Base-by-base conservation (phyloP, 495 filamentous ascomycete genomes). In the Wilcoxina mikolae region DNA sequence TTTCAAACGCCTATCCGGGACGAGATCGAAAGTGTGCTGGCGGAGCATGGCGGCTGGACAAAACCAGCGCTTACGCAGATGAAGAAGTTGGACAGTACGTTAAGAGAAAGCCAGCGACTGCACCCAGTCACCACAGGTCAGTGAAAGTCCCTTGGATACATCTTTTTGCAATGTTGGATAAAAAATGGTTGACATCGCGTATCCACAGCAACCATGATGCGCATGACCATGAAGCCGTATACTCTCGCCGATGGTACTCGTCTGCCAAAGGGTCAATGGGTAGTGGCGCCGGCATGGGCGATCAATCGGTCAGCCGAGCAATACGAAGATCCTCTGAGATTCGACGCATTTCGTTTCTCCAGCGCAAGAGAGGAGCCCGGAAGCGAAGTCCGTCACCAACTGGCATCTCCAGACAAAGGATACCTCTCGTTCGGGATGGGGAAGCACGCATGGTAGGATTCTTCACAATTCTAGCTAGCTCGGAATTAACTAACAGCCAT, bases 1-100 rank as follows among this genome's bases (percentile, higher is more conserved):
- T 51, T 28, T 3, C 55, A 58, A 45, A 20, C 20, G 1, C 56
- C 23, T 1, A 43, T 60, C n/a, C 51, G 39, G n/a, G 29, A 64
- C 4, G 60, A 58, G 45, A 49, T 58, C 25, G 38, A 64, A n/a
- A 43, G 20, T 4, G 47, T 48, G 1, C 25, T 58, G 1, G 22
- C 0, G 7, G 54, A 55, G 26, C 26, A 3, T 3, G 44, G 23
- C 0, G 27, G 51, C 9, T 60, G 50, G 54, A 57, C 54, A 17
- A 60, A 65, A 33, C 50, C 54, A 35, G 51, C 57, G 10, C 27
- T 60, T 3, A 42, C 51, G 23, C 55, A 56, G 25, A 63, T 60
- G 60, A 27, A 42, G 47, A 58, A 65, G 27, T 18, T 54, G 0
- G 57, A 60, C 18, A 60, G 56, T 10, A 42, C 31, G 2, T 2